A percentile compares a stretch with the other conserved stretches of the same genome.
These are phyloP conservation scores for Calocera cornea DNA, from an alignment of 768 basidiomycete genomes.

Conservation along the genomic window DNA sequence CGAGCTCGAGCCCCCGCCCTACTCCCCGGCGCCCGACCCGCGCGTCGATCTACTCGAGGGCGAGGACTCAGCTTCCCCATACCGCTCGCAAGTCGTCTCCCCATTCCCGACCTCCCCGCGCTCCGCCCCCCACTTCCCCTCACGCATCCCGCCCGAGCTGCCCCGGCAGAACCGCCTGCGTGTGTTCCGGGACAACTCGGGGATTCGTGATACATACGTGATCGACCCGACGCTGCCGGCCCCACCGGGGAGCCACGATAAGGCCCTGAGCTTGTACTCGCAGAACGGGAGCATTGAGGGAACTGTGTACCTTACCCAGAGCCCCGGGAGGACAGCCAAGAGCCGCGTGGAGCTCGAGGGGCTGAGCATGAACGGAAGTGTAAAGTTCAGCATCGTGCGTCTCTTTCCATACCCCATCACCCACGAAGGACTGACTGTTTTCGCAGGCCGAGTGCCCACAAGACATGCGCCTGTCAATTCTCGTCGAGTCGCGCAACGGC, in stretches of 20 bases:
- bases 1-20: neutral
- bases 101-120: constrained; percentile 3
- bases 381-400: neutral
- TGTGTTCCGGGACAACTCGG: neutral
- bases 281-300: neutral
- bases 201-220: neutral
- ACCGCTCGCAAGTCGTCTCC: neutral
- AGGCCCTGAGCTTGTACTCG: neutral
- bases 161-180: constrained; percentile 3
- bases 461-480: neutral
- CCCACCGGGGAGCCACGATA: neutral
- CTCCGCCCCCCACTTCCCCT: neutral
- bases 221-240: neutral
- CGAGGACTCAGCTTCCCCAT: neutral
- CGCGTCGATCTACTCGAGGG: neutral
- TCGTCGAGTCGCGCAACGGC: constrained; percentile 1
- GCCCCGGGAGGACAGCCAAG: neutral
- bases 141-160: neutral
- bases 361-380: neutral
- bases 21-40: neutral
- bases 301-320: neutral
- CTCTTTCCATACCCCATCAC: neutral
- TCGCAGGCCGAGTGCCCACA: neutral
- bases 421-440: neutral
- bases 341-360: neutral